Conservation (phyloP, 805 yeast genomes). For the Metschnikowia continentalis region DNA sequence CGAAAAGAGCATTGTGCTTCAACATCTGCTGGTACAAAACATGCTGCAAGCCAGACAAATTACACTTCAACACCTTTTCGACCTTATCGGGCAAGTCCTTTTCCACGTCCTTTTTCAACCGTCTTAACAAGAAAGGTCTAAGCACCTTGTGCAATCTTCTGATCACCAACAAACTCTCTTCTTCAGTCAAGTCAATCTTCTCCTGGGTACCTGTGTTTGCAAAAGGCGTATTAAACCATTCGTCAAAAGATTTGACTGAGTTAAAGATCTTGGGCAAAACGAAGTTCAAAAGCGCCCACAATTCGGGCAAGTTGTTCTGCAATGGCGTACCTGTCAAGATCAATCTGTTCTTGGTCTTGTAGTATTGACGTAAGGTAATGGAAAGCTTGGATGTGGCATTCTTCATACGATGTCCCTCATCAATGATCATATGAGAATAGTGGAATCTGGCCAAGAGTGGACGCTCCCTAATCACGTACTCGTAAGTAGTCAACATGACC, state of each 20-base stretch:
- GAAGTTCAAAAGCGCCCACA: constrained; percentile 80
- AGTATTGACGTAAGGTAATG: constrained; percentile 63
- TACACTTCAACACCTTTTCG: constrained; percentile 78
- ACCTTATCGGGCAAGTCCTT: constrained; percentile 82
- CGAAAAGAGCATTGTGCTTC: constrained; percentile 63
- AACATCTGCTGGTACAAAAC: constrained; percentile 74
- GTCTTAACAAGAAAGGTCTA: constrained; percentile 78
- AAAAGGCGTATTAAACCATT: constrained; percentile 87
- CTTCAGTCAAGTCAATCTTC: constrained; percentile 76
- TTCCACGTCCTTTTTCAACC: constrained; percentile 84
- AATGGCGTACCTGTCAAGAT: constrained; percentile 87
- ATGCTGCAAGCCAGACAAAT: constrained; percentile 67
- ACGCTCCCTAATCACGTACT: constrained; percentile 74
- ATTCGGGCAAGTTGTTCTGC: constrained; percentile 78
- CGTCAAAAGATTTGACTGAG: constrained; percentile 81
- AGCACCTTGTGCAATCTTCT: constrained; percentile 83
- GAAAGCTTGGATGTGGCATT: constrained; percentile 73
- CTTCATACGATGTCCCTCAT: constrained; percentile 89
- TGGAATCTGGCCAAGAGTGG: constrained; percentile 62
- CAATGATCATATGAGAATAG: constrained; percentile 86
- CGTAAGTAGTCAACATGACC: constrained; percentile 75
- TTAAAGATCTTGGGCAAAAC: constrained; percentile 81
- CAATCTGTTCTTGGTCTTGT: constrained; percentile 70
- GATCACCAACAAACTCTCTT: constrained; percentile 76
- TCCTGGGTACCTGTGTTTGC: constrained; percentile 83